Conservation (phyloP, 2,329 filamentous ascomycete species). For the Gnomoniopsis sp. region DNA sequence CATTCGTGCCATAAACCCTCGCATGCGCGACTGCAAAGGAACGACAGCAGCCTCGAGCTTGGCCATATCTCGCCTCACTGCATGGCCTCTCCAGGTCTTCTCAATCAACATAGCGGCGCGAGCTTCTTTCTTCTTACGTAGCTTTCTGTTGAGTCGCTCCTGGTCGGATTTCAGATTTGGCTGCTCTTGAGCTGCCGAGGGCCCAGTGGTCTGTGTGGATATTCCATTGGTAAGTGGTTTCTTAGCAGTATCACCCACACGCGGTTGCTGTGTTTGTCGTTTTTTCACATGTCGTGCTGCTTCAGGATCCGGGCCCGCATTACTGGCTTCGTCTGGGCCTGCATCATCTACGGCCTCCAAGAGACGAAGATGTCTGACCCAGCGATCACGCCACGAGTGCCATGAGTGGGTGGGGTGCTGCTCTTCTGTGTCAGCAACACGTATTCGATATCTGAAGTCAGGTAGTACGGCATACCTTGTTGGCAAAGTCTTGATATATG, state of each 20-base stretch:
- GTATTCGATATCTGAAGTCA: background rate
- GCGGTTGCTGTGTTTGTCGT: background rate
- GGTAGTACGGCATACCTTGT: slow-evolving; percentile 22
- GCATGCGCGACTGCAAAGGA: slow-evolving; percentile 12
- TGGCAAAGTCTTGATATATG: slow-evolving; percentile 31
- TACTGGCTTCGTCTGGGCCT: slow-evolving; percentile 15
- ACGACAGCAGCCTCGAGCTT: slow-evolving; percentile 11
- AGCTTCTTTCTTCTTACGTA: background rate
- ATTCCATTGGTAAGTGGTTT: too few relatives aligned
- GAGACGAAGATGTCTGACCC: slow-evolving; percentile 25
- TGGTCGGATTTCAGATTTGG: slow-evolving; percentile 1
- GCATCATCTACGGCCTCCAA: slow-evolving; percentile 15
- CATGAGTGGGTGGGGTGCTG: slow-evolving; percentile 31
- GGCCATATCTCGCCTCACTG: background rate
- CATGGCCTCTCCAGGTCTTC: slow-evolving; percentile 5
- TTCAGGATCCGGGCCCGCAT: background rate
- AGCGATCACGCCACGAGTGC: slow-evolving; percentile 30
- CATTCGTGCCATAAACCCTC: slow-evolving; percentile 9
- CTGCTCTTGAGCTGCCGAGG: background rate
- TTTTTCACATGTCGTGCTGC: background rate
- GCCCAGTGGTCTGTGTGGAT: too few relatives aligned
- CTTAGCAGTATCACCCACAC: too few relatives aligned
- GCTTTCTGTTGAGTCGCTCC: slow-evolving; percentile 1
- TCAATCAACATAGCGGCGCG: slow-evolving; percentile 4
- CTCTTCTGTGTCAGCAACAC: background rate